Evolutionary conservation across 257 asterid species (phyloP).

Genomic region (Fraxinus pennsylvanica): DNA sequence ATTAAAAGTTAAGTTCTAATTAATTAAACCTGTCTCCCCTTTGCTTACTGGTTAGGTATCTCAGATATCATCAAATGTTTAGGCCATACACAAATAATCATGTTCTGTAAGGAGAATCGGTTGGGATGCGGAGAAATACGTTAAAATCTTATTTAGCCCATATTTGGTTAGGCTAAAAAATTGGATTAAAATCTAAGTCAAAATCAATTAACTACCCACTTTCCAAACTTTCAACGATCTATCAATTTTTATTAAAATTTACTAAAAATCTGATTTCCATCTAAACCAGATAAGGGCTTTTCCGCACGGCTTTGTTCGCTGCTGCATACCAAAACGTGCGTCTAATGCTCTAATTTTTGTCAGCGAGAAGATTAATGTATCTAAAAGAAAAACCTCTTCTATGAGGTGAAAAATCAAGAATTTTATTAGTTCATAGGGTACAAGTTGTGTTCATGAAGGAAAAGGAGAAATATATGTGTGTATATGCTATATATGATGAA

Average conservation of each 20-base stretch:
- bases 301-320: not conserved
- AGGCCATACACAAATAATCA: too few species aligned
- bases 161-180: too few species aligned
- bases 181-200: too few species aligned
- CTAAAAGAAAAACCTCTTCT: not conserved
- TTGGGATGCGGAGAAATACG: not conserved
- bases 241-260: too few species aligned
- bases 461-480: constrained; percentile 4
- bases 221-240: too few species aligned
- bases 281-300: too few species aligned
- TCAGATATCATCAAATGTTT: not conserved
- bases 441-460: not conserved
- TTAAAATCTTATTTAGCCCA: too few species aligned
- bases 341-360: not conserved
- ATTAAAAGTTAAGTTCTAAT: too few species aligned
- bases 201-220: too few species aligned
- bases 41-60: not conserved
- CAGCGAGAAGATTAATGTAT: too few species aligned
- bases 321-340: not conserved
- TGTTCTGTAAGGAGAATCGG: not conserved
- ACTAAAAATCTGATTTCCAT: too few species aligned
- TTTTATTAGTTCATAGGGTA: constrained; percentile 17
- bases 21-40: too few species aligned
- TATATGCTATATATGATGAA: not conserved
- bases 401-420: not conserved